These are phyloP conservation scores for Leccinum aurantiacum DNA, from an alignment of 768 basidiomycete species.

Conservation along the genomic window DNA sequence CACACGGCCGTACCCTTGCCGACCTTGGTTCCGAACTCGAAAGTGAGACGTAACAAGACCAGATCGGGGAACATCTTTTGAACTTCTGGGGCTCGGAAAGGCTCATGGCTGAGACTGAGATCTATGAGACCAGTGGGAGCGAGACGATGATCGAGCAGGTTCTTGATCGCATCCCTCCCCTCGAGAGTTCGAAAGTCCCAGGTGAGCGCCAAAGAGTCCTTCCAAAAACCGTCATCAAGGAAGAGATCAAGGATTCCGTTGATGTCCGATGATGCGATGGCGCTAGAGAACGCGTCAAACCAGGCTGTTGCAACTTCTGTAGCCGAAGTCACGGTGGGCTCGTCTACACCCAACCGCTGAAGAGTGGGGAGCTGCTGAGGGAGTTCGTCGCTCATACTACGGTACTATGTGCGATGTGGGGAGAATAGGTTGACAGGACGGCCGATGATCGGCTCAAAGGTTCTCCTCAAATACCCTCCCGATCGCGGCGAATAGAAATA, in stretches of 20 bases:
- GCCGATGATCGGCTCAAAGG: background rate
- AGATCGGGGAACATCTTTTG: slow-evolving; percentile 51
- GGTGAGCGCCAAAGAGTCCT: slow-evolving; percentile 53
- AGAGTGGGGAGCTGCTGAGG: slow-evolving; percentile 33
- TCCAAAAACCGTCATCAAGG: slow-evolving; percentile 43
- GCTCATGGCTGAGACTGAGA: slow-evolving; percentile 21
- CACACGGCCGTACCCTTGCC: slow-evolving; percentile 55
- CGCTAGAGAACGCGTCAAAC: slow-evolving; percentile 25
- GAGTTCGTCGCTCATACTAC: slow-evolving; percentile 21
- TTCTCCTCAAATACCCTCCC: background rate
- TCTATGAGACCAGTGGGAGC: slow-evolving; percentile 19
- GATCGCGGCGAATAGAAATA: background rate
- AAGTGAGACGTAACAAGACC: slow-evolving; percentile 54
- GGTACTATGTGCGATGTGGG: background rate
- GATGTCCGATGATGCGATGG: slow-evolving; percentile 20
- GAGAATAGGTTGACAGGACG: background rate
- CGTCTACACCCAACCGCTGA: slow-evolving; percentile 25
- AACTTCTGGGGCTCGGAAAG: slow-evolving; percentile 33
- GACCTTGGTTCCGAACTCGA: slow-evolving; percentile 51
- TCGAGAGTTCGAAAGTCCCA: slow-evolving; percentile 56
- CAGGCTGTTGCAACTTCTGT: slow-evolving; percentile 25
- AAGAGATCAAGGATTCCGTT: slow-evolving; percentile 27
- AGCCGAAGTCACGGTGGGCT: slow-evolving; percentile 21
- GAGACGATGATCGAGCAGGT: slow-evolving; percentile 43
- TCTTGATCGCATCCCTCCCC: slow-evolving; percentile 37